Evolutionary conservation across 2,329 filamentous ascomycete species (phyloP), one percentile per base, ranked within the genome.

Genomic region (Fusarium albidum): DNA sequence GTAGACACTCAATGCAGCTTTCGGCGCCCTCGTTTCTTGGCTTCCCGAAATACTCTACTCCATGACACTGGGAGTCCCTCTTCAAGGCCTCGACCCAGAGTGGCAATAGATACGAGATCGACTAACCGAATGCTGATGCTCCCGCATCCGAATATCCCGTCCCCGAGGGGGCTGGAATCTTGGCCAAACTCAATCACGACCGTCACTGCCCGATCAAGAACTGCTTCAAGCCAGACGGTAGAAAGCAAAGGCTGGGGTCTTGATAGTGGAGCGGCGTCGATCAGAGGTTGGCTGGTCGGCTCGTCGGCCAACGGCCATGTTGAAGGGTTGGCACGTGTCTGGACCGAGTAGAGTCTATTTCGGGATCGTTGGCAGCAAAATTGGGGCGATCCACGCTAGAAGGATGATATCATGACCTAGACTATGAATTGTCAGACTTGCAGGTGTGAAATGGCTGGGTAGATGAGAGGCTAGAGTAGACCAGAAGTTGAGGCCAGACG

Each of bases 201-300:
- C 21, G 21, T 21, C 21, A 4, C 7, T 21, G 7, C 21, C 21
- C 21, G 21, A 21, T 21, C 21, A 21, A 21, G 21, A 21, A 21
- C 21, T 21, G 21, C 21, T 21, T 21, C 21, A 7, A 21, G 5
- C 7, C 21, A 7, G 21, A 4, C 21, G 21, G 21, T 4, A 21
- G 21, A 21, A 7, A 21, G 21, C 21, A 21, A 7, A 21, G 21
- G 21, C 21, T 21, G 21, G 21, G 14, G 32, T 46, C 43, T 32
- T 46, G 29, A 37, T 46, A 38, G 43, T 46, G 43, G 43, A 38
- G 26, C 15, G 9, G 34, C 26, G 43, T 15, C 32, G 43, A 46
- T 46, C 43, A 28, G 33, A 46, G 43, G 43, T 29, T 46, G 43
- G 43, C 9, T 38, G 33, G 38, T 46, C 43, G 43, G 43, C 32